Base-by-base conservation (phyloP, 1,139 yeast species). In the Arxiozyma heterogenica region DNA sequence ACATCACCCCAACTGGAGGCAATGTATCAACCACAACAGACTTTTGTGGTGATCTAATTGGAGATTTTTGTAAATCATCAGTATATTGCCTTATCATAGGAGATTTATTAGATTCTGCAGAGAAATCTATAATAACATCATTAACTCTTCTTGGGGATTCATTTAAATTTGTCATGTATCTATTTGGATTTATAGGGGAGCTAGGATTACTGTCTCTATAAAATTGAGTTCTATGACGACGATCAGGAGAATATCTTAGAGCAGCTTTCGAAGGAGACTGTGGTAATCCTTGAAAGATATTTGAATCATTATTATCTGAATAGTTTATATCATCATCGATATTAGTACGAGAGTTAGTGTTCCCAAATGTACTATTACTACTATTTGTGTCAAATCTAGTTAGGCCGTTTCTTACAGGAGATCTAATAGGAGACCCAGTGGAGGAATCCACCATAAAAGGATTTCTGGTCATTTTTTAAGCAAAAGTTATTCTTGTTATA, bases 51-150 rank as follows among this genome's bases (percentile, higher is more conserved):
- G 75, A 76, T 64, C 88, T 78, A 55, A 75, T 78, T 41, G 93
- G 93, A 0, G 90, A 84, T 61, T 84, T 90, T 59, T 78, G 71
- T 25, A 79, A 73, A 1, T 89, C 82, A 61, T 75, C 83, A 53
- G 78, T 77, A 51, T 65, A 69, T 58, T 73, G 66, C 23, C 49
- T 39, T 6, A 3, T 18, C n/a, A 9, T 23, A 42, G 53, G 54
- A n/a, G 53, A 47, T 21, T 47, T 39, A n/a, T 25, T 46, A 3
- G 51, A 47, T 22, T 50, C 52, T 18, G 54, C 53, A 8, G 46
- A 47, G 46, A 57, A 55, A 49, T 57, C 54, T 21, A 57, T 39
- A 15, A 53, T 55, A 11, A 55, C 57, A 21, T 55, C 58, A 41
- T 42, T 42, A 21, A 20, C 23, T 51, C 56, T 56, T 38, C 44